Base-by-base conservation (phyloP, 192 early-diverging fungal genomes). In the Coemansia interrupta region DNA sequence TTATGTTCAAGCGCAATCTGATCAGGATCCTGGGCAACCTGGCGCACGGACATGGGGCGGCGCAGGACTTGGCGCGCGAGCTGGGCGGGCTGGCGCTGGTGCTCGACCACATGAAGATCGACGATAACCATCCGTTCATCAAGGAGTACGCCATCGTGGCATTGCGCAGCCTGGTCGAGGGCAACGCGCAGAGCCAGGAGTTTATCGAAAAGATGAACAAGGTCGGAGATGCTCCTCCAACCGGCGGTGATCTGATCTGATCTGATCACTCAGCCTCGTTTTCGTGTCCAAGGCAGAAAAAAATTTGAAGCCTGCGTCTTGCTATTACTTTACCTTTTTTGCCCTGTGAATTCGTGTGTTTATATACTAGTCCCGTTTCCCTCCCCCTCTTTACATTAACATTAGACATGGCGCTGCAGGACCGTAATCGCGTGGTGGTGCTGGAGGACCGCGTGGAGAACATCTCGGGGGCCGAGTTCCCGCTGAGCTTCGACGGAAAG, bases 391-490 rank as follows among this genome's bases (percentile, higher is more conserved):
- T n/a, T 42, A n/a, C n/a, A 20, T 9, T 26, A 18, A 23, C 52
- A 68, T 9, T 28, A 39, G 13, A 56, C 23, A 55, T 78, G 74
- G 54, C 74, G 39, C 54, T 72, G 54, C 58, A 59, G 51, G 70
- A 79, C 61, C 69, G 76, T 61, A 72, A 79, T 63, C 69, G 70
- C 42, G 76, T 79, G n/a, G 66, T 79, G 20, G 44, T 79, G 55
- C 44, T 72, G 32, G 61, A 66, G 48, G 76, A 79, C 66, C 76
- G 70, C 23, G 76, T 79, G n/a, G 76, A 72, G 32, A 79, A 79
- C 45, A 63, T 78, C 43, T 68, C 64, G 10, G 74, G 74, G 14
- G 74, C 74, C 36, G 74, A 78, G 46, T 78, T 66, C 44, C 74
- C 74, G 5, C 19, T 71, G 68, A 63, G 62, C 61, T 68, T 78